Base-by-base conservation (phyloP, 192 early-diverging fungal species). In the Backusella tuberculispora region DNA sequence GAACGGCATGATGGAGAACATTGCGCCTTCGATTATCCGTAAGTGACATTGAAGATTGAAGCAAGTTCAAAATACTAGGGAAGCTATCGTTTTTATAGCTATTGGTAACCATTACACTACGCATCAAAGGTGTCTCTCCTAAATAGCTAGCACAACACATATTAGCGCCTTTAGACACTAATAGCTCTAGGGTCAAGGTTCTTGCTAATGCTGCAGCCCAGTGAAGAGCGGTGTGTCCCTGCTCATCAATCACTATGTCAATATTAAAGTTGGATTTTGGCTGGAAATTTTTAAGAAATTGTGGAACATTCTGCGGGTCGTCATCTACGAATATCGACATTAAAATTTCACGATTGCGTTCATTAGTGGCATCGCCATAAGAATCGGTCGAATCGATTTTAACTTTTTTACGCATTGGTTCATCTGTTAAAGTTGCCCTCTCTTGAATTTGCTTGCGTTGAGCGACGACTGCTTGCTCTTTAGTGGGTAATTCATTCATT, bases 131-230 rank as follows among this genome's bases (percentile, higher is more conserved):
- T 6, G 95, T 92, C 81, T 99, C 95, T 19, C 97, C 96, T 37
- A 81, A 86, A 71, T 86, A 86, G 78, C 98, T 99, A 6, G 86
- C 81, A 53, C 82, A 72, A 3, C 82, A 79, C 6, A 91, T 79
- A 74, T 95, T 86, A 10, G 94, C 92, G 5, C 92, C 91, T 53
- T 88, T 92, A 45, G 89, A 83, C 5, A 99, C 69, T 45, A 99
- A 81, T n/a, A 96, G 76, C 42, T 92, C 90, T 15, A 97, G 74
- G 3, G 98, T 84, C 43, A 85, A 81, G 65, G 93, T 89, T 24
- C 92, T 80, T 0, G 92, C 96, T 40, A 98, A 83, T 15, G 97
- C 92, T 0, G 95, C 92, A 6, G 98, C 96, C 97, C 97, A 99
- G 75, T 99, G 98, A 10, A 98, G 82, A 0, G 95, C 88, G 0